Evolutionary conservation across 805 yeast species (phyloP), one percentile per base, ranked within the genome.

Genomic region (Cyberlindnera xishuangbannaensis): DNA sequence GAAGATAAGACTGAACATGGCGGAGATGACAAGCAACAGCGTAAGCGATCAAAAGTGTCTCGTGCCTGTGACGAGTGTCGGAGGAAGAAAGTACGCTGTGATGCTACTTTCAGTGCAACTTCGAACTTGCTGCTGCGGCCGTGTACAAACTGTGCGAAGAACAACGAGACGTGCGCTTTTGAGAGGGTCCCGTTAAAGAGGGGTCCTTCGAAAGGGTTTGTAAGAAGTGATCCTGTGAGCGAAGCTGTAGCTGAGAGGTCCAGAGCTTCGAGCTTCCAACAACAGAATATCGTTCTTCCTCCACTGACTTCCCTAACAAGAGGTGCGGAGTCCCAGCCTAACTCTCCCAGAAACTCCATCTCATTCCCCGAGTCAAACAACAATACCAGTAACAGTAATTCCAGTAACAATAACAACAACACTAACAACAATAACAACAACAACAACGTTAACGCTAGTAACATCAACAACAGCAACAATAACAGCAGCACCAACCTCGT

Each of bases 11-110:
- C 15, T 10, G 15, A 12, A 15, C 13, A 10, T 11, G n/a, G n/a
- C n/a, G 30, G 28, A 11, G 35, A 35, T 4, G 15, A 18, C 18
- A 39, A 34, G 16, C 44, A 43, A 9, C 51, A 50, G 20, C 65
- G 83, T 31, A 79, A 80, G 48, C 48, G 88, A 36, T 68, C 81
- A 7, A 83, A 83, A 52, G 86, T 82, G 0, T 79, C 87, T 1
- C 57, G 94, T 33, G 92, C 90, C 2, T 83, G 94, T 53, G 94
- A 83, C 53, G 77, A 79, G 29, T 83, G 92, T 54, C 67, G 92
- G 23, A 65, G 82, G 28, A 80, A 81, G 55, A 83, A 83, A 51
- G 69, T 82, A 15, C 66, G 74, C 34, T 83, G 94, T 58, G 77
- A 82, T 52, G 85, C 83, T 15, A 67, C 67, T 17, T 67, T 69